Percentiles rank a stretch among this genome's conserved stretches.
Conservation (phyloP, 805 yeast genomes). For the Yarrowia deformans region DNA sequence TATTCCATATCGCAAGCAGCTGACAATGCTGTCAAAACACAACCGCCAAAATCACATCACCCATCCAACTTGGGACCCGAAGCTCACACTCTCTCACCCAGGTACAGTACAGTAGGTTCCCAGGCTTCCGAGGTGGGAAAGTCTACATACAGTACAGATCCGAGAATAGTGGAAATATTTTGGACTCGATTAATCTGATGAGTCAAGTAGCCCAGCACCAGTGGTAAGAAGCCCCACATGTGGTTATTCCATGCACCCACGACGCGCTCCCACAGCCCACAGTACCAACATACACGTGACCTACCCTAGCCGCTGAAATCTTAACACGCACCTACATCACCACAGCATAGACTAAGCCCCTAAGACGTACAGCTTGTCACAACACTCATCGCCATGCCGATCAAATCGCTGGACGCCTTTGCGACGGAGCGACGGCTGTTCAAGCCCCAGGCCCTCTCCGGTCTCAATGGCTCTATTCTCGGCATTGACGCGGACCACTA, state of each 20-base stretch:
- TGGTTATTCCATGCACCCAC: slow-evolving; percentile 1
- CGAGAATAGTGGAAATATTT: neutral
- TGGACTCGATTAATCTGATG: neutral
- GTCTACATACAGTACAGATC: slow-evolving; percentile 1
- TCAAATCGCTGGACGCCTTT: slow-evolving; percentile 69
- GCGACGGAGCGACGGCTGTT: slow-evolving; percentile 72
- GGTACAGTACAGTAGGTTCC: neutral
- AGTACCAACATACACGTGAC: slow-evolving; percentile 11
- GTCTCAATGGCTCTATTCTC: slow-evolving; percentile 68
- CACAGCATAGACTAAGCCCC: slow-evolving; percentile 31
- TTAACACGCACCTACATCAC: slow-evolving; percentile 38
- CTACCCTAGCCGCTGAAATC: slow-evolving; percentile 39
- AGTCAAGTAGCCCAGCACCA: neutral
- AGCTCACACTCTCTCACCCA: neutral
- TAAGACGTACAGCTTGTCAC: slow-evolving; percentile 36
- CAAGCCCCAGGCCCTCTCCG: slow-evolving; percentile 66
- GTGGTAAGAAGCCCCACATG: neutral
- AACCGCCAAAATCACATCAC: neutral
- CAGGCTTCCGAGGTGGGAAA: neutral
- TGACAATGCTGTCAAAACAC: neutral
- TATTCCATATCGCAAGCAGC: too few species aligned
- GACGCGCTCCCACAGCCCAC: neutral
- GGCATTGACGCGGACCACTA: slow-evolving; percentile 90
- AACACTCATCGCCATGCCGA: slow-evolving; percentile 43
- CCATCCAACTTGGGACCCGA: neutral